phyloP scores from a whole-genome alignment of 176 grass and related monocot genomes.

The Oryza coarctata region DNA sequence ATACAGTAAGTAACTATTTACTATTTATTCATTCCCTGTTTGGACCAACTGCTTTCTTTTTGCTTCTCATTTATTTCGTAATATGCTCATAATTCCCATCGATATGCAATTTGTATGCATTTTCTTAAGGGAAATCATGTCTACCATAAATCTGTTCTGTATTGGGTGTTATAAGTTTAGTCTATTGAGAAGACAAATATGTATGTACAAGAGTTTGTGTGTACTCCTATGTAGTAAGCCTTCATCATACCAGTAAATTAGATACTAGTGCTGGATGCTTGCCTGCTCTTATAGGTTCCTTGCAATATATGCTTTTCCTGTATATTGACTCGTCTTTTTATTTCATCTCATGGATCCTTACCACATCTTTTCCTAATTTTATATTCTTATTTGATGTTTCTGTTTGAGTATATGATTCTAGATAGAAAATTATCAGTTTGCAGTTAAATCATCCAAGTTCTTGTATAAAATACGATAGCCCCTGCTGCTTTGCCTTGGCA shows the following conservation, averaged over 20 bases:
- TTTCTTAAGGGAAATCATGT: slow-evolving; percentile 27
- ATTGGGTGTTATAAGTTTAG: slow-evolving; percentile 7
- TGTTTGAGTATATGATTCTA: background rate
- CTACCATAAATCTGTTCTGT: slow-evolving; percentile 6
- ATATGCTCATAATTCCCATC: background rate
- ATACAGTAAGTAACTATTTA: slow-evolving; percentile 53
- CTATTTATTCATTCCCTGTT: background rate
- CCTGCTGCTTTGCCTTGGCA: background rate
- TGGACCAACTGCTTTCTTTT: slow-evolving; percentile 14
- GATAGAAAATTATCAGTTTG: background rate
- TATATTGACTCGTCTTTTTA: slow-evolving; percentile 7
- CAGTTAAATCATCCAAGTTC: background rate
- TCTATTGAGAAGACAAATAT: background rate
- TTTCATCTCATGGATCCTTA: background rate
- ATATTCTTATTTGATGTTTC: background rate
- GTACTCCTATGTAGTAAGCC: background rate
- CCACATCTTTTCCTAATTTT: background rate
- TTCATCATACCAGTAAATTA: background rate
- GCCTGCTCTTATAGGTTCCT: background rate
- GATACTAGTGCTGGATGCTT: slow-evolving; percentile 2
- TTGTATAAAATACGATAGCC: background rate
- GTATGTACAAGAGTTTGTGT: background rate
- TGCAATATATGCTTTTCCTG: background rate
- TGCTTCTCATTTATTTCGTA: background rate
- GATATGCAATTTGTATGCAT: background rate